phyloP scores from a whole-genome alignment of 495 filamentous ascomycete genomes.

The Penicillium atrosanguineum region DNA sequence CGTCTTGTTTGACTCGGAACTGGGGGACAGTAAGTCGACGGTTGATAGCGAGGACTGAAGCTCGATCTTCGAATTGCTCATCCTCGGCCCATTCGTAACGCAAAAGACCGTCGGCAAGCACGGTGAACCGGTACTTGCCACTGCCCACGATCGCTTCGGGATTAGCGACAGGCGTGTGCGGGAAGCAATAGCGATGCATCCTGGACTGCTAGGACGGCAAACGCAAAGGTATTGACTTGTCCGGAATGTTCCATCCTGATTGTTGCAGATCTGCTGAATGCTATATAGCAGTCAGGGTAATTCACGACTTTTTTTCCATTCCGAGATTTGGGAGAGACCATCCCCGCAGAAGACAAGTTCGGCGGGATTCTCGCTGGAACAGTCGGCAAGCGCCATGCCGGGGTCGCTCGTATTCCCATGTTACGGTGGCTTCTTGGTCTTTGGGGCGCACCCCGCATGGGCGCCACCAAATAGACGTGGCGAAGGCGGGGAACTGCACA shows the following conservation, averaged over 20 bases:
- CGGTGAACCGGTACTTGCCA: constrained; percentile 50
- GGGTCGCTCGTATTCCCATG: background rate
- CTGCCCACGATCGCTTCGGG: constrained; percentile 45
- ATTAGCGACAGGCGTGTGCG: constrained; percentile 42
- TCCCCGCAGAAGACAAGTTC: background rate
- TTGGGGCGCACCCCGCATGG: constrained; percentile 3
- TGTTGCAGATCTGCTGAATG: too few relatives aligned
- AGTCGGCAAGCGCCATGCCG: background rate
- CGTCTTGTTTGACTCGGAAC: constrained; percentile 41
- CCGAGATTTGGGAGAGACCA: background rate
- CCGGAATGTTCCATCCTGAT: background rate
- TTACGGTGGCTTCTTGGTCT: background rate
- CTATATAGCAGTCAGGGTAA: background rate
- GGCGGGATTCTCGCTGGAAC: constrained; percentile 4
- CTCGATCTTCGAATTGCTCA: constrained; percentile 54
- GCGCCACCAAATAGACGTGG: constrained; percentile 3
- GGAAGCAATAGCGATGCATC: constrained; percentile 45
- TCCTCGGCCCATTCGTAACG: constrained; percentile 59
- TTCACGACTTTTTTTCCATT: background rate
- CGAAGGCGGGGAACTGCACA: constrained; percentile 1
- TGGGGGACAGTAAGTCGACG: constrained; percentile 46
- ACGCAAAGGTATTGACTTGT: background rate
- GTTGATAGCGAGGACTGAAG: constrained; percentile 54
- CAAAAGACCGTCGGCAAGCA: constrained; percentile 50
- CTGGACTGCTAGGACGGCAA: background rate